phyloP scores from a whole-genome alignment of 225 moss, liverwort and hornwort species.

The Straminergon stramineum region DNA sequence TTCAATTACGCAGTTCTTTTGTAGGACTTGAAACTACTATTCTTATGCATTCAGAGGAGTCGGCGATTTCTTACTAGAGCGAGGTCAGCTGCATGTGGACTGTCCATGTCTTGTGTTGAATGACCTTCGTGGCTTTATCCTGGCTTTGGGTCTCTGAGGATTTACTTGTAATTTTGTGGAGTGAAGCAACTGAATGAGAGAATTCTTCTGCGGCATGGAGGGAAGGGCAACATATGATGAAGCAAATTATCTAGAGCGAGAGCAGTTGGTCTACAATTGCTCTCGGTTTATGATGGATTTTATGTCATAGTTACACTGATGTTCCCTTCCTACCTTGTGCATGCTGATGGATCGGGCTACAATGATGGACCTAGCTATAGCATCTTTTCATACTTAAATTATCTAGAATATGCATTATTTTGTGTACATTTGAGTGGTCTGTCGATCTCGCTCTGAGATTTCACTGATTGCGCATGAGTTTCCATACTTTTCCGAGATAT shows the following conservation, averaged over 20 bases:
- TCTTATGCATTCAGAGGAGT: not conserved
- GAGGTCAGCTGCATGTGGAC: not conserved
- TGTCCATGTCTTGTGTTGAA: not conserved
- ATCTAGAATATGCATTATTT: not conserved
- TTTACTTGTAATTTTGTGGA: not conserved
- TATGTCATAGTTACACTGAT: conserved; percentile 73
- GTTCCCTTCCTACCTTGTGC: conserved; percentile 14
- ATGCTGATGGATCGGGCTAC: not conserved
- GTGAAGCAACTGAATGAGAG: not conserved
- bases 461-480: not conserved
- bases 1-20: not conserved
- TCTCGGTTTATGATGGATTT: conserved; percentile 33
- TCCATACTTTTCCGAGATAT: not conserved
- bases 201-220: not conserved
- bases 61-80: not conserved
- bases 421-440: not conserved
- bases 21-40: not conserved
- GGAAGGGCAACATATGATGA: conserved; percentile 28
- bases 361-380: not conserved
- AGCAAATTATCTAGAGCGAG: conserved; percentile 19
- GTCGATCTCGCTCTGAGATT: not conserved
- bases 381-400: not conserved
- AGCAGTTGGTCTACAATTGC: conserved; percentile 25
- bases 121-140: not conserved
- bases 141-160: not conserved